Base-by-base conservation (phyloP, 352 stramenopile species). In the Phytopythium chamaehyphon region DNA sequence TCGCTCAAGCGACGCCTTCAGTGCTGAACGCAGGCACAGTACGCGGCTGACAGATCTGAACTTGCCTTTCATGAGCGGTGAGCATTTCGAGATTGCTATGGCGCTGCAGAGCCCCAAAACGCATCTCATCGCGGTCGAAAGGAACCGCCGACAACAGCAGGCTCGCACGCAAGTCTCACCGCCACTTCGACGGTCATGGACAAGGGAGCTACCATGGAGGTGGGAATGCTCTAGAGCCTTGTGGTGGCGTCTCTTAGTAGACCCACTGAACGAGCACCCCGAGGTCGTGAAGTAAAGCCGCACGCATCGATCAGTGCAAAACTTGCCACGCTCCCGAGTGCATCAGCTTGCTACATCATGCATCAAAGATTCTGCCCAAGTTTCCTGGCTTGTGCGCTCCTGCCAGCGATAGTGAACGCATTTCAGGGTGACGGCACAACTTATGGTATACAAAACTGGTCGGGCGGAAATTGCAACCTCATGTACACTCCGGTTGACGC, bases 401-500 rank as follows among this genome's bases (percentile, higher is more conserved):
- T 50, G 15, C 16, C 15, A 1, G 7, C 23, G 10, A 24, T 39
- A 12, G 8, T 24, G 0, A 2, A 54, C 47, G 44, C 45, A 3
- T 66, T 57, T 22, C 18, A 52, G 11, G 59, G 59, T 16, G 35
- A 62, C 18, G 59, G 55, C 24, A 69, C 64, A 10, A 61, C 61
- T 2, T 81, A 81, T 53, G 58, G 39, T 3, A 51, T 73, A 3
- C 55, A 53, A n/a, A 42, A 73, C 37, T 57, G 69, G 12, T 76
- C 57, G 16, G 36, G 49, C 0, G 73, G 76, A 47, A 86, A 83
- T 57, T 88, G 80, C 62, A 86, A 84, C 54, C 83, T 88, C 47
- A 89, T 89, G 77, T 64, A 63, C 52, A 70, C 73, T 48, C 69
- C 67, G 0, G 45, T 50, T 3, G 55, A 62, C 5, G 67, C 69